Evolutionary conservation across 2,329 filamentous ascomycete species (phyloP).

Genomic region (Teratosphaeria viscida): DNA sequence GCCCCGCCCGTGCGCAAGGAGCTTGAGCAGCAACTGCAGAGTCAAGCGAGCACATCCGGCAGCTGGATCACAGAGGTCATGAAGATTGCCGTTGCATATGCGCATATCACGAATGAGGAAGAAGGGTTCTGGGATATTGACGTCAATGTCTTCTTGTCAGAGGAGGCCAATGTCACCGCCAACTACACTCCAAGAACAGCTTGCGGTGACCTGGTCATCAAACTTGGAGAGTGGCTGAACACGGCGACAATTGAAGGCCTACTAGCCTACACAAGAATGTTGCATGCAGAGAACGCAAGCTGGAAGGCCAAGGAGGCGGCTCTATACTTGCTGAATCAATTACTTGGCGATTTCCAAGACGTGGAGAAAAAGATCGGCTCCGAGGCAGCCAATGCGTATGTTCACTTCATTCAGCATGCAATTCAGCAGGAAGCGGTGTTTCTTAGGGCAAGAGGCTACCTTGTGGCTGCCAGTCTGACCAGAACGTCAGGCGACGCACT

Average conservation of each 20-base stretch:
- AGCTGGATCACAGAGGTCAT: constrained; percentile 83
- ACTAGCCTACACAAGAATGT: constrained; percentile 60
- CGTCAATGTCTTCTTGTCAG: constrained; percentile 86
- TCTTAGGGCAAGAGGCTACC: constrained; percentile 73
- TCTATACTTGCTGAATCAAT: constrained; percentile 74
- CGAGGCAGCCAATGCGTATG: constrained; percentile 61
- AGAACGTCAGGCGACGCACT: constrained; percentile 53
- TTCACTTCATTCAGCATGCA: constrained; percentile 69
- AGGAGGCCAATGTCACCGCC: constrained; percentile 87
- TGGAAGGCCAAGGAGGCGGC: constrained; percentile 68
- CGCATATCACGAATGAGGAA: constrained; percentile 84
- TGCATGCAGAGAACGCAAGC: constrained; percentile 50
- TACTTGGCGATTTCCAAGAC: constrained; percentile 75
- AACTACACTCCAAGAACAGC: constrained; percentile 94
- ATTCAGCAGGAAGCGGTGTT: constrained; percentile 64
- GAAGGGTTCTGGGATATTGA: constrained; percentile 95
- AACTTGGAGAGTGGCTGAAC: constrained; percentile 82
- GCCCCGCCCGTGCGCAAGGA: constrained; percentile 82
- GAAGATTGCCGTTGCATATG: constrained; percentile 73
- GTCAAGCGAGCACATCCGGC: constrained; percentile 48
- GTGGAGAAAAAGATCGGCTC: constrained; percentile 59
- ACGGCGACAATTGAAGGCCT: constrained; percentile 67
- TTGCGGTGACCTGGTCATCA: constrained; percentile 83
- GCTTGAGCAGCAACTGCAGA: constrained; percentile 66
- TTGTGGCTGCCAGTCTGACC: constrained; percentile 72